These are phyloP conservation scores for Bacterosira constricta DNA, from an alignment of 108 stramenopile genomes.

Conservation along the genomic window DNA sequence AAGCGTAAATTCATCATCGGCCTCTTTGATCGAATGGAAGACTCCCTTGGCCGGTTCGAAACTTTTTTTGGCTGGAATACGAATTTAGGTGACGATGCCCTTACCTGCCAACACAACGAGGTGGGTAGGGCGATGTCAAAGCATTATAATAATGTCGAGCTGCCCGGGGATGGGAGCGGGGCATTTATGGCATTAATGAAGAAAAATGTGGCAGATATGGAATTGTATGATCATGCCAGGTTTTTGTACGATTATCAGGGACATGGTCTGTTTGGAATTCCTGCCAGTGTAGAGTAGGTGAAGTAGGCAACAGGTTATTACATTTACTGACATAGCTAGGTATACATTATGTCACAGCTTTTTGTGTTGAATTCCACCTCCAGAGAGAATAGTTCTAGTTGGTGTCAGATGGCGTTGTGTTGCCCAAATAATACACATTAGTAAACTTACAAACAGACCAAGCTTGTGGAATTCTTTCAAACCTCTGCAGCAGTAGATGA, in stretches of 20 bases:
- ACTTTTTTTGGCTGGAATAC: slow-evolving; percentile 52
- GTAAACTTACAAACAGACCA: too few species aligned
- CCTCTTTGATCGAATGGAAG: slow-evolving; percentile 39
- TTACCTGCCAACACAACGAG: slow-evolving; percentile 2
- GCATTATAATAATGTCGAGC: slow-evolving; percentile 7
- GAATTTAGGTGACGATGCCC: background rate
- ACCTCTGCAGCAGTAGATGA: too few species aligned
- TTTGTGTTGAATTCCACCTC: too few species aligned
- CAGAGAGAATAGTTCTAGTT: too few species aligned
- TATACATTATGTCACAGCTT: too few species aligned
- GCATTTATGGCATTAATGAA: slow-evolving; percentile 9
- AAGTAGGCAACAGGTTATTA: too few species aligned
- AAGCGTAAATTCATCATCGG: slow-evolving; percentile 51
- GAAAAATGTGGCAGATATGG: slow-evolving; percentile 37
- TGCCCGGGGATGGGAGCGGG: background rate
- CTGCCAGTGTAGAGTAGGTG: too few species aligned
- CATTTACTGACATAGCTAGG: too few species aligned
- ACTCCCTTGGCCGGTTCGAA: slow-evolving; percentile 41
- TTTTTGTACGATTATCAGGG: slow-evolving; percentile 48
- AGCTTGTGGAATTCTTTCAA: too few species aligned
- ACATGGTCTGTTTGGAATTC: slow-evolving; percentile 24
- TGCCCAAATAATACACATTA: too few species aligned
- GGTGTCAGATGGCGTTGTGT: too few species aligned
- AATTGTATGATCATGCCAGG: slow-evolving; percentile 37
- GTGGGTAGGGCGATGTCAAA: slow-evolving; percentile 5